These are phyloP conservation scores for Aureobasidium lini DNA, from an alignment of 2,329 filamentous ascomycete species.

Conservation along the genomic window DNA sequence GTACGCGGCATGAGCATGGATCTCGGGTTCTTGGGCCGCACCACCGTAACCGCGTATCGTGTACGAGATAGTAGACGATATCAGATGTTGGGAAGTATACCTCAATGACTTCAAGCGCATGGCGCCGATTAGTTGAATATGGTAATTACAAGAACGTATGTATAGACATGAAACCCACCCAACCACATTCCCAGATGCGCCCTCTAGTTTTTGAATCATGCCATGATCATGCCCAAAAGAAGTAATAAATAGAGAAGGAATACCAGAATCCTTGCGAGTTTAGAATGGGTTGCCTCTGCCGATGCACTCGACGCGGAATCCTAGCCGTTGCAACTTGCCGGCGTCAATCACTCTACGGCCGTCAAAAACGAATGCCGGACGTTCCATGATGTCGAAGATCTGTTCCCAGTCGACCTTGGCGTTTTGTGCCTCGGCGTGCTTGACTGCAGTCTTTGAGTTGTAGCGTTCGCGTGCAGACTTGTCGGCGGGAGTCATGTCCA, in stretches of 20 bases:
- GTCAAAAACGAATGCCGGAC: slow-evolving; percentile 31
- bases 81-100: not conserved
- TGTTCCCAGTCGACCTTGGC: slow-evolving; percentile 26
- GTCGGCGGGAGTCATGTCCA: slow-evolving; percentile 10
- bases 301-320: slow-evolving; percentile 30
- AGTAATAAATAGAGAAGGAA: not conserved
- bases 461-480: slow-evolving; percentile 9
- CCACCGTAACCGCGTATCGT: not conserved
- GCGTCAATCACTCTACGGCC: slow-evolving; percentile 30
- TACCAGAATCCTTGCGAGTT: not conserved
- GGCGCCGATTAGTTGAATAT: not conserved
- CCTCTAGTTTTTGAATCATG: slow-evolving; percentile 5
- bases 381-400: slow-evolving; percentile 27
- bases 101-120: not conserved
- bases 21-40: not conserved
- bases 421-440: slow-evolving; percentile 11
- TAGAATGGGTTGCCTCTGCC: slow-evolving; percentile 17
- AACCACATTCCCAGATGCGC: not conserved
- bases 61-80: not conserved
- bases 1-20: slow-evolving; percentile 1
- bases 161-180: slow-evolving; percentile 6
- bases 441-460: slow-evolving; percentile 4
- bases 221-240: slow-evolving; percentile 2
- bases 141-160: slow-evolving; percentile 9
- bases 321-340: slow-evolving; percentile 25